A percentile compares a stretch with the other conserved stretches of the same genome.
Evolutionary conservation across 1,139 yeast species (phyloP).

Genomic region (Kurtzmaniella natalensis): DNA sequence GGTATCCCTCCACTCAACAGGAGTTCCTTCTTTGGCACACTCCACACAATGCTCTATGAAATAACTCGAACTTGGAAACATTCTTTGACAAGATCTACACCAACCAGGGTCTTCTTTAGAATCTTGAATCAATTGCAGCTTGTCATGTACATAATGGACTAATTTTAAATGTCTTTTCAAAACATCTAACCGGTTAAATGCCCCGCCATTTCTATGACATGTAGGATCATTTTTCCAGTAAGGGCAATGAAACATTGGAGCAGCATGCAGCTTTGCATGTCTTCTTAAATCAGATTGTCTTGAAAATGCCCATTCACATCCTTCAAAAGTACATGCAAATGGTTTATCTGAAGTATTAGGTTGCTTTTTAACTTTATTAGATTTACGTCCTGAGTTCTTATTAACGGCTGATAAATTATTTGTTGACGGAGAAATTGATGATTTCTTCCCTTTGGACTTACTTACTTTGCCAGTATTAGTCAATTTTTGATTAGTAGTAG

Average conservation of each 20-base stretch:
- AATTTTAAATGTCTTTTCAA: conserved; percentile 63
- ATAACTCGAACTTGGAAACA: conserved; percentile 51
- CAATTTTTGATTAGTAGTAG: too few species aligned
- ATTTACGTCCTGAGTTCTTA: too few species aligned
- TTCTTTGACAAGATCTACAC: conserved; percentile 58
- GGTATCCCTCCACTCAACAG: conserved; percentile 24
- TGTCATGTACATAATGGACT: conserved; percentile 59
- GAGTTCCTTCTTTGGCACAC: conserved; percentile 45
- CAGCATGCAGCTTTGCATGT: conserved; percentile 59
- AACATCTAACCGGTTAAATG: conserved; percentile 67
- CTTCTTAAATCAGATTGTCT: conserved; percentile 64
- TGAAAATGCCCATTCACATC: conserved; percentile 66
- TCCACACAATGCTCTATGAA: conserved; percentile 65
- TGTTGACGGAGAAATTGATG: too few species aligned
- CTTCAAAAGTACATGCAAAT: conserved; percentile 47
- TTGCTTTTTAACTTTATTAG: conserved; percentile 3
- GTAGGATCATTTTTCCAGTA: conserved; percentile 63
- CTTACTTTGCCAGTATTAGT: too few species aligned
- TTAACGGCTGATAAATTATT: too few species aligned
- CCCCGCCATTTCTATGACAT: conserved; percentile 70
- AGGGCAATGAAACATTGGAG: conserved; percentile 67
- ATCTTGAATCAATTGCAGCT: conserved; percentile 19
- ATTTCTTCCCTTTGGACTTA: too few species aligned
- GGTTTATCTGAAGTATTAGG: conserved; percentile 27
- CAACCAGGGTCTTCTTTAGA: conserved; percentile 52